A percentile compares a stretch with the other conserved stretches of the same genome.
phyloP scores from a whole-genome alignment of 2,329 filamentous ascomycete species.

The Penicillium vulpinum region DNA sequence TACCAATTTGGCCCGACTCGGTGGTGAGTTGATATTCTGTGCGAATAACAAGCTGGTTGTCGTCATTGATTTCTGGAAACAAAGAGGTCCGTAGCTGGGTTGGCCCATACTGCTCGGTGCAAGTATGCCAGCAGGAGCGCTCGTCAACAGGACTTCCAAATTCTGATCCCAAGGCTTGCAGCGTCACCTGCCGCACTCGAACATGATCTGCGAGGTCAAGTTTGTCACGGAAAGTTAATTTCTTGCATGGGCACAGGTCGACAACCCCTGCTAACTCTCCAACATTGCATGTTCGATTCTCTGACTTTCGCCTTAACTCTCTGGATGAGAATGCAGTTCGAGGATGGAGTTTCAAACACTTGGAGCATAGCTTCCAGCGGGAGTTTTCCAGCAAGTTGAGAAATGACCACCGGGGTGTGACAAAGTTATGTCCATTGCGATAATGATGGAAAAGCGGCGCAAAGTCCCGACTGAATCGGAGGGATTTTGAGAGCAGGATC shows the following conservation, averaged over 20 bases:
- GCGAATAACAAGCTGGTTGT: constrained; percentile 34
- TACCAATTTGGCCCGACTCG: constrained; percentile 36
- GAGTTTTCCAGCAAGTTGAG: constrained; percentile 38
- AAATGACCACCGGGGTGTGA: constrained; percentile 39
- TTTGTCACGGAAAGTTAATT: constrained; percentile 42
- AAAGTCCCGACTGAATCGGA: constrained; percentile 42
- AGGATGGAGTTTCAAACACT: constrained; percentile 43
- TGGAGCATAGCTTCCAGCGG: constrained; percentile 39
- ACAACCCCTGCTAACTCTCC: constrained; percentile 39
- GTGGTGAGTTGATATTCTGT: constrained; percentile 42
- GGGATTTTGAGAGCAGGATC: constrained; percentile 33
- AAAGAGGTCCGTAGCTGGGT: constrained; percentile 38
- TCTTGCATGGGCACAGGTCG: constrained; percentile 43
- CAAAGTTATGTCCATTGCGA: constrained; percentile 38
- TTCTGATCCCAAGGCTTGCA: constrained; percentile 26
- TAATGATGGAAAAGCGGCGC: constrained; percentile 44
- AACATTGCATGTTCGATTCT: constrained; percentile 35
- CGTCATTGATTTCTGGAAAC: constrained; percentile 36
- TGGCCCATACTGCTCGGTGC: constrained; percentile 36
- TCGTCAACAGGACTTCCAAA: constrained; percentile 33
- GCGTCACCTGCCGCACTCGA: constrained; percentile 29
- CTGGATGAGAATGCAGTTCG: constrained; percentile 33
- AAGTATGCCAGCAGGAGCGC: constrained; percentile 42
- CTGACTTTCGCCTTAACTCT: constrained; percentile 36
- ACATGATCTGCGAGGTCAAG: constrained; percentile 37